Evolutionary conservation across 306 rosid genomes (phyloP), one percentile per base, ranked within the genome.

Genomic region (Aeschynomene evenia): DNA sequence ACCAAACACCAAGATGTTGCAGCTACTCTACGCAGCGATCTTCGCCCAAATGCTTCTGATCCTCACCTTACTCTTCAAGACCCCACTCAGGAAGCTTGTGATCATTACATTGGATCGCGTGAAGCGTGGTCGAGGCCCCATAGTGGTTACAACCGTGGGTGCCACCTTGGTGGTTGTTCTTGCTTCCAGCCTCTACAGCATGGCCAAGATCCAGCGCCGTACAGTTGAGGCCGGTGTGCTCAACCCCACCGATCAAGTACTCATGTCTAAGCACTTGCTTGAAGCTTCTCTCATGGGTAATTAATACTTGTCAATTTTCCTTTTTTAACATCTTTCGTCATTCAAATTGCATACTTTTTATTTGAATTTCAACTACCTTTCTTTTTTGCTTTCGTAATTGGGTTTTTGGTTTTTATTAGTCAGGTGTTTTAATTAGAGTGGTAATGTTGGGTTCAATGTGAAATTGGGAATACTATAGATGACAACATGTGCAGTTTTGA

Each of bases 251-350:
- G 98, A 94, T 62, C 88, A 94, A 83, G 89, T 90, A 64, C 97
- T 94, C 34, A 78, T 86, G 94, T 84, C 97, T 75, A 74, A 81
- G 70, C 86, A 84, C 78, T 65, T 90, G 86, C 94, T 94, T 6
- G 98, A 94, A 79, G 87, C 91, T 64, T 88, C 98, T 88, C 96
- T 94, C 21, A 83, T 85, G 97, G 98, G 98, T 94, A n/a, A n/a
- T n/a, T n/a, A n/a, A n/a, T n/a, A 88, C 33, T 61, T 59, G 51
- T 48, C 60, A 7, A 12, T 21, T 46, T 37, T 7, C 46, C 46
- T 33, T 11, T 20, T 34, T 50, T 8, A 26, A 8, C 7, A n/a
- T 8, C 2, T 24, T 69, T 68, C 7, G 7, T 64, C 3, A 28
- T 72, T 55, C 34, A n/a, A 34, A 66, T 28, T 6, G 11, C 31